Conservation (phyloP, 1,284 basidiomycete species). For the Fomitopsis palustris region DNA sequence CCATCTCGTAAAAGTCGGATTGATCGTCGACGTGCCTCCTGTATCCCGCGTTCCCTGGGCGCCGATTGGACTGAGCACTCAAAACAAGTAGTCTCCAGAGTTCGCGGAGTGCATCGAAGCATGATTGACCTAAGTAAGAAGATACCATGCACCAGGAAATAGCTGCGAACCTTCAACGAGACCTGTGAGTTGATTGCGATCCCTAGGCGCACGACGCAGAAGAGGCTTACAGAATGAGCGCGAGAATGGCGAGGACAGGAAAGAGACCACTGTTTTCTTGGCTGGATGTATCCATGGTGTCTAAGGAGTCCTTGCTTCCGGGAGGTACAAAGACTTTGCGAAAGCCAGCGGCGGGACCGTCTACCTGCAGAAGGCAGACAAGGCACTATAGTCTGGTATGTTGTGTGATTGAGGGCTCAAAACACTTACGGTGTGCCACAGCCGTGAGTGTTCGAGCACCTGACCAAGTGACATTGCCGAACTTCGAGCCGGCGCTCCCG, state of each 20-base stretch:
- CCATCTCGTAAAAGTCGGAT: conserved; percentile 61
- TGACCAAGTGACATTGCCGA: too few species aligned
- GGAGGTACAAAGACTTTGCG: too few species aligned
- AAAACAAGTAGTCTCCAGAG: conserved; percentile 39
- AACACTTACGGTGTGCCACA: too few species aligned
- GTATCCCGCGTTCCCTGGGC: conserved; percentile 26
- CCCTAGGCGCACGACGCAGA: not conserved
- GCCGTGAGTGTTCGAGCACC: too few species aligned
- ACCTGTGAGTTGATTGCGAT: conserved; percentile 1
- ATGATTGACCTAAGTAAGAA: conserved; percentile 56
- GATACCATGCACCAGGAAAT: conserved; percentile 63
- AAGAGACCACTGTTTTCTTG: conserved; percentile 9
- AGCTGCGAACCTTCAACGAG: conserved; percentile 39
- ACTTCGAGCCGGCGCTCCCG: too few species aligned
- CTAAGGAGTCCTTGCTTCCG: too few species aligned
- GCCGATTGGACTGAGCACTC: conserved; percentile 28
- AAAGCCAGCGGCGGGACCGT: too few species aligned
- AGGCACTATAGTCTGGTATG: too few species aligned
- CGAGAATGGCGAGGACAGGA: conserved; percentile 33
- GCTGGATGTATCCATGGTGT: not conserved
- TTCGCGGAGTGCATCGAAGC: conserved; percentile 38
- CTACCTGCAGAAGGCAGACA: too few species aligned
- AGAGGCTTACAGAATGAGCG: conserved; percentile 40
- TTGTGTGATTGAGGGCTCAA: too few species aligned
- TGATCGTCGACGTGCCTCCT: conserved; percentile 37